Evolutionary conservation across 2,329 filamentous ascomycete genomes (phyloP).

Genomic region (Ascocoryne sarcoides): DNA sequence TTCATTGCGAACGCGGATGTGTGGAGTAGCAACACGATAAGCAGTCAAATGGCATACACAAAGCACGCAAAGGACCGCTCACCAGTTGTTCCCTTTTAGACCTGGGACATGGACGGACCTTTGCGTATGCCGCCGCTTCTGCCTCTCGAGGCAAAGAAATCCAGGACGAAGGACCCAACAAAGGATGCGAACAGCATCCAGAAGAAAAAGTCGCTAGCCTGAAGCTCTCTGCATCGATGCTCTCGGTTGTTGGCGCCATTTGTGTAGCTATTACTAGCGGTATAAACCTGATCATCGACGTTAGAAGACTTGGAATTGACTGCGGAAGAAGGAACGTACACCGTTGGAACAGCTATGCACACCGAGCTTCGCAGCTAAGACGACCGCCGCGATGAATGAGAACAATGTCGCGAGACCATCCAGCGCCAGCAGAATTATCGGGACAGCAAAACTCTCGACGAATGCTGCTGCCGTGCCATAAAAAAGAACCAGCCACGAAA

Average conservation of each 20-base stretch:
- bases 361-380: conserved; percentile 60
- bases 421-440: conserved; percentile 42
- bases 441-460: conserved; percentile 42
- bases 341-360: conserved; percentile 57
- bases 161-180: conserved; percentile 45
- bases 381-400: conserved; percentile 61
- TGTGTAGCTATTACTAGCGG: conserved; percentile 46
- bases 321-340: conserved; percentile 32
- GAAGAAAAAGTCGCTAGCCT: conserved; percentile 66
- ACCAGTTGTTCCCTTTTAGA: conserved; percentile 32
- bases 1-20: too few species aligned
- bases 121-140: conserved; percentile 31
- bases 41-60: conserved; percentile 12
- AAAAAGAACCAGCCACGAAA: conserved; percentile 57
- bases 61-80: conserved; percentile 15
- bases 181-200: conserved; percentile 68
- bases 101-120: conserved; percentile 45
- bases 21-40: too few species aligned
- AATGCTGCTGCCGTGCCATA: conserved; percentile 51
- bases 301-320: neutral
- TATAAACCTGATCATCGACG: conserved; percentile 29
- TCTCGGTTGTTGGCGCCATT: conserved; percentile 46
- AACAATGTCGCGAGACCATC: conserved; percentile 54
- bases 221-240: conserved; percentile 65
- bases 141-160: conserved; percentile 5